These are phyloP conservation scores for Ophiostoma tasmaniense DNA, from an alignment of 2,329 filamentous ascomycete genomes.

Conservation along the genomic window DNA sequence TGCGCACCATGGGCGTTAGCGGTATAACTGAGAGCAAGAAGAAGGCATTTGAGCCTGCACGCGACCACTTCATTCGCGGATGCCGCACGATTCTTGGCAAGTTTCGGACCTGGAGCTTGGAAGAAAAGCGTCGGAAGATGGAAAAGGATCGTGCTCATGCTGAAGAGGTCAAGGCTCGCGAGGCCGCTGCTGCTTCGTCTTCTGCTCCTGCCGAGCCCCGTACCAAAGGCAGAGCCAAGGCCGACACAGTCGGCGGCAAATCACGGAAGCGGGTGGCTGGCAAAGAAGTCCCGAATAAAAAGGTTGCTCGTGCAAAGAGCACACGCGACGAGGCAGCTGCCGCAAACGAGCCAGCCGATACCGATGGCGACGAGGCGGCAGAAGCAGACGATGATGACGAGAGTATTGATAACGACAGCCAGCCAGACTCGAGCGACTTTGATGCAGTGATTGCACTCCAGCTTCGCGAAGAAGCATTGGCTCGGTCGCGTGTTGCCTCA, in stretches of 20 bases:
- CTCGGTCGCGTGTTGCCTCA: background rate
- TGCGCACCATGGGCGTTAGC: slow-evolving; percentile 82
- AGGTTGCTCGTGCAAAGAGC: background rate
- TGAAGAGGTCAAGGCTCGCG: slow-evolving; percentile 37
- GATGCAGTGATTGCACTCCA: slow-evolving; percentile 66
- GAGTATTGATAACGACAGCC: slow-evolving; percentile 34
- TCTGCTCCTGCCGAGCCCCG: slow-evolving; percentile 15
- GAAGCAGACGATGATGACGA: slow-evolving; percentile 12
- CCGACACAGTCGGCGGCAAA: slow-evolving; percentile 16
- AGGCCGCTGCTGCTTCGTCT: slow-evolving; percentile 9
- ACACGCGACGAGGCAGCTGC: background rate
- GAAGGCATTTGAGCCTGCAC: slow-evolving; percentile 77
- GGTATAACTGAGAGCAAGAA: slow-evolving; percentile 77
- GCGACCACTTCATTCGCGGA: slow-evolving; percentile 75
- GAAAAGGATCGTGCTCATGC: slow-evolving; percentile 60
- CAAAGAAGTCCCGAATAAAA: slow-evolving; percentile 1
- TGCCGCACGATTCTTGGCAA: slow-evolving; percentile 77
- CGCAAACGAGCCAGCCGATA: background rate
- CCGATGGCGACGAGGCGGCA: slow-evolving; percentile 24
- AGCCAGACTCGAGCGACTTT: slow-evolving; percentile 59
- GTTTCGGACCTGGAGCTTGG: slow-evolving; percentile 77
- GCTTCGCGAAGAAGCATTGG: slow-evolving; percentile 60
- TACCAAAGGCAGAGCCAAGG: slow-evolving; percentile 18
- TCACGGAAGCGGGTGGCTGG: slow-evolving; percentile 19
- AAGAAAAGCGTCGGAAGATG: slow-evolving; percentile 74